Evolutionary conservation across 1,284 basidiomycete genomes (phyloP).

Genomic region (Cutaneotrichosporon arboriforme): DNA sequence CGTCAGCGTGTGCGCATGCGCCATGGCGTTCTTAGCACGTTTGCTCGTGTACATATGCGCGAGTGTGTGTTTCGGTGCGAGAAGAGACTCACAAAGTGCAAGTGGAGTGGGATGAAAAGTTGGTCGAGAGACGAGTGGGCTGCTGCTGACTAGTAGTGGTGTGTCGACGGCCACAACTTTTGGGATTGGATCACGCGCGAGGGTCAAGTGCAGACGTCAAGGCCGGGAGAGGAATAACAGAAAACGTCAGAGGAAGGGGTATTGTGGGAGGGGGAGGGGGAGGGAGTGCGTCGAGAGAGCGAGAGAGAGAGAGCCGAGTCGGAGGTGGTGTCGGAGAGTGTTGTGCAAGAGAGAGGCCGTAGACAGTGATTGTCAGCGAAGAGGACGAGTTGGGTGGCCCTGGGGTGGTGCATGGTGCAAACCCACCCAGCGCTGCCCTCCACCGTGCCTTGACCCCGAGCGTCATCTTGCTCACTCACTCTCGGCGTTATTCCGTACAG

Average conservation of each 20-base stretch:
- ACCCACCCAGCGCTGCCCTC: no score
- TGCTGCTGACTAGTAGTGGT: no score
- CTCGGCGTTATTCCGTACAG: conserved; percentile 20
- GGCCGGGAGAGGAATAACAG: background rate
- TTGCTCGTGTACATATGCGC: no score
- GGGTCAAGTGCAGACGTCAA: background rate
- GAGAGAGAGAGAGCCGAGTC: background rate
- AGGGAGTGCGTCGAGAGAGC: background rate
- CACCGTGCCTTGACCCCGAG: no score
- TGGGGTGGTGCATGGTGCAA: background rate
- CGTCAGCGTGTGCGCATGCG: background rate
- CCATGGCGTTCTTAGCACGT: no score
- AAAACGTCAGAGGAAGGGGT: background rate
- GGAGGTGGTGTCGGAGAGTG: background rate
- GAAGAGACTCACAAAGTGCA: no score
- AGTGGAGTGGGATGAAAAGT: no score
- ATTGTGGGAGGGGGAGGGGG: no score
- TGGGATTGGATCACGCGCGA: background rate
- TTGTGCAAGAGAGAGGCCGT: background rate
- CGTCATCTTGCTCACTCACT: background rate
- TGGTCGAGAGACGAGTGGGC: no score
- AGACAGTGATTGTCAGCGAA: background rate
- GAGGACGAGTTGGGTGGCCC: background rate
- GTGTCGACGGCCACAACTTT: background rate
- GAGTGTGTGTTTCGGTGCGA: no score